phyloP scores from a whole-genome alignment of 257 asterid species.

The Anisodus acutangulus region DNA sequence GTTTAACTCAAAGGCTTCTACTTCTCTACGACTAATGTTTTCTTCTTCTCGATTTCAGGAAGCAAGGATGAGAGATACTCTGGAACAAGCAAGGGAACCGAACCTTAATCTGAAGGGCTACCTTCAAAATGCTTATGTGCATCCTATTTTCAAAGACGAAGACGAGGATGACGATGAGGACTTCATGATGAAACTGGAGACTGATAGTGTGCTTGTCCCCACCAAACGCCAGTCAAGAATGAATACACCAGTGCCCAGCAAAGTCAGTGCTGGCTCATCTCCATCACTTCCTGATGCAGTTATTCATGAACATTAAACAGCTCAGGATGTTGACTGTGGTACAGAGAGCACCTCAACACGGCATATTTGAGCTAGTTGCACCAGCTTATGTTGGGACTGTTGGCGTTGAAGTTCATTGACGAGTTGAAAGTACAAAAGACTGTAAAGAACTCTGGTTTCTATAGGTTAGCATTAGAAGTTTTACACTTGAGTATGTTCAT shows the following conservation, averaged over 20 bases:
- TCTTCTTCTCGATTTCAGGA: constrained; percentile 52
- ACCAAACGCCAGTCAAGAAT: constrained; percentile 76
- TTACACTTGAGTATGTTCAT: neutral
- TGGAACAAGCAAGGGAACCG: constrained; percentile 86
- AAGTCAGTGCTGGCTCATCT: constrained; percentile 59
- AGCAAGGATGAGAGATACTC: constrained; percentile 92
- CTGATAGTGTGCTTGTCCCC: constrained; percentile 58
- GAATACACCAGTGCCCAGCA: constrained; percentile 79
- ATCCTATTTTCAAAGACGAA: constrained; percentile 75
- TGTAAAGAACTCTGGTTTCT: neutral
- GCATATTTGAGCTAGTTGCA: neutral
- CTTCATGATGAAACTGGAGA: constrained; percentile 36
- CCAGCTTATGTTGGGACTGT: neutral
- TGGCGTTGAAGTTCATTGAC: neutral
- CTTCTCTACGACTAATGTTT: neutral
- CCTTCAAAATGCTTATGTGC: constrained; percentile 71
- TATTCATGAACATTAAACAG: constrained; percentile 32
- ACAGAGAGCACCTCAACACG: neutral
- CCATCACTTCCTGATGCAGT: constrained; percentile 46
- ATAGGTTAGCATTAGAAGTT: constrained; percentile 20
- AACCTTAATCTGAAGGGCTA: constrained; percentile 67
- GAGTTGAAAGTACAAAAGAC: too few relatives aligned
- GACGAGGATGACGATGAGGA: constrained; percentile 52
- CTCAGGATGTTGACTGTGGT: constrained; percentile 22
- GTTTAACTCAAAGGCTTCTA: neutral